These are phyloP conservation scores for Dichotomocladium elegans DNA, from an alignment of 371 early-diverging fungal genomes.

Conservation along the genomic window DNA sequence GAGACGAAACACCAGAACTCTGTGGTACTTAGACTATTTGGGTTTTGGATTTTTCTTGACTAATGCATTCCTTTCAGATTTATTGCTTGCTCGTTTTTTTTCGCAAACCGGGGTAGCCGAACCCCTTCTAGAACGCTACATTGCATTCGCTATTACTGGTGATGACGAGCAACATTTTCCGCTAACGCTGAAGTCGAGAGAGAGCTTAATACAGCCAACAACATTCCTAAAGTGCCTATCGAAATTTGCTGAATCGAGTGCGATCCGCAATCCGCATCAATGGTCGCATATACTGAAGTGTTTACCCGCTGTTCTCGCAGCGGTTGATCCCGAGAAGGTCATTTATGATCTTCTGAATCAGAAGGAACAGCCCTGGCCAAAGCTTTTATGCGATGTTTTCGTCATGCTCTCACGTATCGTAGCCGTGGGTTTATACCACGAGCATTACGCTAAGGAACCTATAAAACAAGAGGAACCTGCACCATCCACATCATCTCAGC, in stretches of 20 bases:
- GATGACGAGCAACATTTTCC: not conserved
- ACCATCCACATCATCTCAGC: constrained; percentile 6
- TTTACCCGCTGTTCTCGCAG: constrained; percentile 12
- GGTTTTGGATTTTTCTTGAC: not conserved
- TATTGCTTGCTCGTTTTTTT: constrained; percentile 33
- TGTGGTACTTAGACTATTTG: constrained; percentile 19
- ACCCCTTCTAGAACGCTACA: constrained; percentile 31
- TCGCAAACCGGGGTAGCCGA: constrained; percentile 25
- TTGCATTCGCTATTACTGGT: constrained; percentile 29
- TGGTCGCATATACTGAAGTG: constrained; percentile 32
- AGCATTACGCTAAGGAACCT: constrained; percentile 3
- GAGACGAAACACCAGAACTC: constrained; percentile 12
- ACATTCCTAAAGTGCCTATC: constrained; percentile 13
- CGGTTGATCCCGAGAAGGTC: constrained; percentile 22
- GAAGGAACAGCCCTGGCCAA: constrained; percentile 19
- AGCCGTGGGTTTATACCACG: constrained; percentile 27
- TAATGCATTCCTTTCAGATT: constrained; percentile 8
- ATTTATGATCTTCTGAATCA: constrained; percentile 11
- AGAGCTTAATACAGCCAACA: constrained; percentile 9
- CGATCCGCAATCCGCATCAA: constrained; percentile 21
- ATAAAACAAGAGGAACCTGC: not conserved
- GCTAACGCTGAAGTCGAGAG: not conserved
- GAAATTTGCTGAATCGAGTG: constrained; percentile 17
- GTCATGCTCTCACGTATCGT: constrained; percentile 26
- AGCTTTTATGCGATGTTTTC: constrained; percentile 16